Percentiles rank a stretch among this genome's conserved stretches.
Conservation (phyloP, 2,329 filamentous ascomycete species). For the Cladosporium cucumerinum region DNA sequence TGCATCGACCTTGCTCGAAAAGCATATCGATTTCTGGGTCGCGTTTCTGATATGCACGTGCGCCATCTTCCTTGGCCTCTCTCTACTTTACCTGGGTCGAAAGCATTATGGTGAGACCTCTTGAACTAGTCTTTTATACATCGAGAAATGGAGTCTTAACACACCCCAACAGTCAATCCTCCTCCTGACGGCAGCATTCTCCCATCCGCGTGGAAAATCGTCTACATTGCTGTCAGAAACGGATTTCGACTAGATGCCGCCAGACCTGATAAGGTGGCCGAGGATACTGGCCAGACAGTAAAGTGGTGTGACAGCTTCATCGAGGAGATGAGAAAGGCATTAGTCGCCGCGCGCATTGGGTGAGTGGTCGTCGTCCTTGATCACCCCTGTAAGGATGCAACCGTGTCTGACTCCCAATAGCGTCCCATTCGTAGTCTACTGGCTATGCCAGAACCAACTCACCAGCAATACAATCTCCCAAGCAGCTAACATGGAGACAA, state of each 20-base stretch:
- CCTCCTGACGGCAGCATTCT: background rate
- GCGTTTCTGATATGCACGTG: slow-evolving; percentile 61
- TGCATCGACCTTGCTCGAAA: slow-evolving; percentile 65
- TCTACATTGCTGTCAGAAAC: background rate
- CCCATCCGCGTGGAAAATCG: background rate
- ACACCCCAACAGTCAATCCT: background rate
- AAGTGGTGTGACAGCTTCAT: background rate
- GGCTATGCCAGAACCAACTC: slow-evolving; percentile 39
- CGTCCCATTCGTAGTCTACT: slow-evolving; percentile 35
- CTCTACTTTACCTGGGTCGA: slow-evolving; percentile 42
- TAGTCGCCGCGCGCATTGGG: background rate
- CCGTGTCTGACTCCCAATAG: background rate
- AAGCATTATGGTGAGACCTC: background rate
- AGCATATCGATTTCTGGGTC: slow-evolving; percentile 63
- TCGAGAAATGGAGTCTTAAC: background rate
- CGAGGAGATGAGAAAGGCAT: background rate
- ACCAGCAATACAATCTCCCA: slow-evolving; percentile 48
- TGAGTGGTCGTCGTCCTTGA: background rate
- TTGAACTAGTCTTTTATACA: background rate
- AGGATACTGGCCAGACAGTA: background rate
- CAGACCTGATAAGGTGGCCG: background rate
- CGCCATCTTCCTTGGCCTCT: slow-evolving; percentile 61
- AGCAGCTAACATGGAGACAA: slow-evolving; percentile 45
- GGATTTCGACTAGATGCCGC: background rate
- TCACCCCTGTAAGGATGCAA: background rate